Base-by-base conservation (phyloP, 306 rosid species). In the Crotalaria pallida region DNA sequence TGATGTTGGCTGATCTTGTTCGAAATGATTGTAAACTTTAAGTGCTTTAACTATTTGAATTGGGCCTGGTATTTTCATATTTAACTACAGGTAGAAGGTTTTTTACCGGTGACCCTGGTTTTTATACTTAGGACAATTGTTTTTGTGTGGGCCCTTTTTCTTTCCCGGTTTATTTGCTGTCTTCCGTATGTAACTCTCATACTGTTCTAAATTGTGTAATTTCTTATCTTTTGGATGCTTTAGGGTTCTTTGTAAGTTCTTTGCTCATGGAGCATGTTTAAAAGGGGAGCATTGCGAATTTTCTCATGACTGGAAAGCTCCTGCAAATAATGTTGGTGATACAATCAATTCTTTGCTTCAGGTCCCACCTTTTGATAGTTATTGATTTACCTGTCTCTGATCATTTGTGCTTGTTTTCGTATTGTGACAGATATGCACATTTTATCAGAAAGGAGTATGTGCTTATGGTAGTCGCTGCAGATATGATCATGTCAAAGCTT, bases 211-310 rank as follows among this genome's bases (percentile, higher is more conserved):
- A 7, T 48, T 61, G 5, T 67, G 24, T 61, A 22, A 22, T 65
- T 56, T 38, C 51, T 31, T 65, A 10, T 56, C 60, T 57, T 72
- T 53, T 76, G 75, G 41, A 48, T 57, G 68, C 18, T 81, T 4
- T 81, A 95, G 99, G 96, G 83, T 89, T 72, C 89, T 87, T 36
- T 95, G 99, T 84, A 95, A 95, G 87, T 95, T 91, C 86, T 95
- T 84, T 82, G 89, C 96, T 49, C 95, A 91, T 56, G 99, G 99
- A 61, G 97, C 97, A 3, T 95, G 99, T 78, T 75, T 95, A 68
- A 95, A 95, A 81, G 99, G 99, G 87, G 97, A 87, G 75, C 93
- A 87, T 80, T 95, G 99, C 29, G 96, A 95, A 78, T 95, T 79
- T 86, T 89, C 99, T 24, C 99, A 95, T 82, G 92, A 91, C 67